These are phyloP conservation scores for Aureobasidium sp. DNA, from an alignment of 2,329 filamentous ascomycete species.

Conservation along the genomic window DNA sequence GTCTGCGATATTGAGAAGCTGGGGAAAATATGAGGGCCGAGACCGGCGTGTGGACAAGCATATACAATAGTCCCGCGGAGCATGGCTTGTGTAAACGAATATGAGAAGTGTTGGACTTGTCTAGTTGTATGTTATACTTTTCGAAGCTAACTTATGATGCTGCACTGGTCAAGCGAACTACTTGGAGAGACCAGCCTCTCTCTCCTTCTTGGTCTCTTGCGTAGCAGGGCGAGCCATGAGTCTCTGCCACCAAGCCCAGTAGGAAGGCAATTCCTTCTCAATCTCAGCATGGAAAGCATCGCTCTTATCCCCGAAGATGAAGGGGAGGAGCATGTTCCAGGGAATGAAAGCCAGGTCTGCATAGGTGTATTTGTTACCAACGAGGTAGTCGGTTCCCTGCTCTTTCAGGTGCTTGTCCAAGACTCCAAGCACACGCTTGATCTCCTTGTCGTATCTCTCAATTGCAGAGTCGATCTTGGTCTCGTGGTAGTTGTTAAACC, in stretches of 20 bases:
- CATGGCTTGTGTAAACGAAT: too few species aligned
- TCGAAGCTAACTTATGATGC: not conserved
- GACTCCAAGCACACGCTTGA: conserved; percentile 41
- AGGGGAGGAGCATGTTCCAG: conserved; percentile 25
- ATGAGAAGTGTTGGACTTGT: too few species aligned
- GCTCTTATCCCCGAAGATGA: conserved; percentile 15
- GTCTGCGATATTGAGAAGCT: not conserved
- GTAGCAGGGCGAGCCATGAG: conserved; percentile 18
- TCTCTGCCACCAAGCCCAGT: conserved; percentile 18
- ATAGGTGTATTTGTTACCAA: conserved; percentile 39
- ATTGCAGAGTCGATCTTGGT: conserved; percentile 42
- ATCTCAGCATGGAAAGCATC: conserved; percentile 17
- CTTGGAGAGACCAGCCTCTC: conserved; percentile 11
- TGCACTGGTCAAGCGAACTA: too few species aligned
- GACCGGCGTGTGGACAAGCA: not conserved
- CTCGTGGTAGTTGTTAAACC: conserved; percentile 33
- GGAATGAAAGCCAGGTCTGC: conserved; percentile 36
- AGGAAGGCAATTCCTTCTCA: conserved; percentile 19
- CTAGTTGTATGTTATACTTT: not conserved
- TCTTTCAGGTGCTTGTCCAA: conserved; percentile 37
- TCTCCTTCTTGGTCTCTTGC: conserved; percentile 23
- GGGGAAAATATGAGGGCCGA: not conserved
- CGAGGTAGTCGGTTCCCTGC: conserved; percentile 31
- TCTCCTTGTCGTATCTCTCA: conserved; percentile 42
- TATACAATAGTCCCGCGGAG: too few species aligned